Evolutionary conservation across 768 basidiomycete species (phyloP).

Genomic region (Auricularia auricula-judae): DNA sequence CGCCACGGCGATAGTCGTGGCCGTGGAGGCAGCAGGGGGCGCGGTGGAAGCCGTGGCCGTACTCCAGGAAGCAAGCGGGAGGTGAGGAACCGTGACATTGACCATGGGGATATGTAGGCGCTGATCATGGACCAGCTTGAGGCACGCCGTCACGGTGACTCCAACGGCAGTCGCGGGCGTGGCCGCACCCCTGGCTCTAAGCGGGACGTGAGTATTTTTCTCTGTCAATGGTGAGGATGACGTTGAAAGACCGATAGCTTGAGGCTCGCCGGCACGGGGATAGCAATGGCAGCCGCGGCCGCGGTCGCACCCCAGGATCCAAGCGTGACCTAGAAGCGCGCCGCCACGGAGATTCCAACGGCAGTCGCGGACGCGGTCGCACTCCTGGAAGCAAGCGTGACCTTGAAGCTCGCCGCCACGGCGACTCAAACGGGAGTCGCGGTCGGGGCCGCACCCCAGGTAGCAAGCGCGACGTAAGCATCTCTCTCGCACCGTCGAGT

Average conservation of each 20-base stretch:
- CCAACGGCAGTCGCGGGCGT: background rate
- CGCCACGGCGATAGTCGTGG: background rate
- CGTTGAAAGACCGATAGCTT: background rate
- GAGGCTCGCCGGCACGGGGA: background rate
- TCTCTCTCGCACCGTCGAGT: background rate
- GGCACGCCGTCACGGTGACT: background rate
- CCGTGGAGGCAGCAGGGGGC: background rate
- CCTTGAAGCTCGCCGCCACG: background rate
- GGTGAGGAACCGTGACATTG: background rate
- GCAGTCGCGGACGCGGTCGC: background rate
- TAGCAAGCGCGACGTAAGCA: background rate
- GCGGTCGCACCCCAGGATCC: background rate
- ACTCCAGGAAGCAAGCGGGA: background rate
- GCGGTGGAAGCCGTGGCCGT: background rate
- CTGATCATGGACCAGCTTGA: background rate
- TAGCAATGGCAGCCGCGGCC: background rate
- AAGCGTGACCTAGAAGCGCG: background rate
- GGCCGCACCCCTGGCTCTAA: background rate
- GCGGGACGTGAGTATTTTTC: no score
- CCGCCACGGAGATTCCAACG: background rate
- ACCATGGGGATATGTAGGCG: background rate
- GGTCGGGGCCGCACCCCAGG: background rate
- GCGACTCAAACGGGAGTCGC: background rate
- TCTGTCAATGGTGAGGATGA: no score
- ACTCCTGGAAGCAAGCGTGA: background rate